Conservation (phyloP, 73 alveolate species). For the Symbiodinium natans region DNA sequence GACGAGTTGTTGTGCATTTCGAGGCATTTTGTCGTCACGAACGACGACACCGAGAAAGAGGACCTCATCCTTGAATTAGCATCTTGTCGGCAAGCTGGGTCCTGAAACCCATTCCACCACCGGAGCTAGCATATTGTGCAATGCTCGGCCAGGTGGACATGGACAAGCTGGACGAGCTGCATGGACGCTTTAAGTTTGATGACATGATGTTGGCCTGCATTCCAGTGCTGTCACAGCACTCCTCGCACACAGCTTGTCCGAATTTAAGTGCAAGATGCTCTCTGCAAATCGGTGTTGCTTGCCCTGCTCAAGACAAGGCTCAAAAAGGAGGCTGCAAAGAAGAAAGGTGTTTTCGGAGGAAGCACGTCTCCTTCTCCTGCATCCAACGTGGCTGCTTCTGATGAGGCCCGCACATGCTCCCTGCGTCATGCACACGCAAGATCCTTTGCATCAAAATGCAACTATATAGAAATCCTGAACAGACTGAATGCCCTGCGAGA, state of each 20-base stretch:
- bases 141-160: conserved; percentile 6
- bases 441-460: too few relatives aligned
- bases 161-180: conserved; percentile 10
- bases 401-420: too few relatives aligned
- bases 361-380: neutral
- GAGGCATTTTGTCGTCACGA: conserved; percentile 55
- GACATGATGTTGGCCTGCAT: too few relatives aligned
- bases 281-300: neutral
- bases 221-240: too few relatives aligned
- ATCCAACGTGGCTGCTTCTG: neutral
- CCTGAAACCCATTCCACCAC: too few relatives aligned
- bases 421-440: too few relatives aligned
- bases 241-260: too few relatives aligned
- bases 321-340: conserved; percentile 7
- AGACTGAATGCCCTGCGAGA: too few relatives aligned
- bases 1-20: too few relatives aligned
- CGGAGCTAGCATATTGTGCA: too few relatives aligned
- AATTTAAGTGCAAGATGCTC: neutral
- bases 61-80: conserved; percentile 20
- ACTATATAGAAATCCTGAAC: too few relatives aligned
- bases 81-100: neutral
- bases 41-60: neutral
- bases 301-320: neutral
- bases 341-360: neutral
- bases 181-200: neutral